Conservation (phyloP, 768 basidiomycete genomes). For the Clavulina sp. region DNA sequence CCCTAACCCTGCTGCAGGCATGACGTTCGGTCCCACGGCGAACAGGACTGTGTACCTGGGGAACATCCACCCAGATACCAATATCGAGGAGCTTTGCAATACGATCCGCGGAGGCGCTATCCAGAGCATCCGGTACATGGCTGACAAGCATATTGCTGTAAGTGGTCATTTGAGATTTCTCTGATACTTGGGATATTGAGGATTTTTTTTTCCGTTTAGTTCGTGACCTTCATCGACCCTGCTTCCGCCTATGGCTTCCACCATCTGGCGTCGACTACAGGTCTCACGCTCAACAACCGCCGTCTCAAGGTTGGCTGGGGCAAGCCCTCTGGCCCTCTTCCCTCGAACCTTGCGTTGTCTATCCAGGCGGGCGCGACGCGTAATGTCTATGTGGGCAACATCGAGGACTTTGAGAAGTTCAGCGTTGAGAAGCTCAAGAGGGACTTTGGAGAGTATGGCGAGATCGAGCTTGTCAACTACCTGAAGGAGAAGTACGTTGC, state of each 20-base stretch:
- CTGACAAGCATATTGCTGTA: slow-evolving; percentile 93
- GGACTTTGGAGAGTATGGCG: slow-evolving; percentile 92
- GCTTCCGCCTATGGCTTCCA: slow-evolving; percentile 86
- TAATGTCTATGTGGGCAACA: slow-evolving; percentile 91
- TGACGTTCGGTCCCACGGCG: slow-evolving; percentile 31
- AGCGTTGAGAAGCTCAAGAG: slow-evolving; percentile 75
- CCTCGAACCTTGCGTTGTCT: slow-evolving; percentile 67
- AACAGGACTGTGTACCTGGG: slow-evolving; percentile 93
- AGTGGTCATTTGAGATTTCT: slow-evolving; percentile 17
- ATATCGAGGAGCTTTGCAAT: slow-evolving; percentile 89
- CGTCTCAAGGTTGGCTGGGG: slow-evolving; percentile 97
- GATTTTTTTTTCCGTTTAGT: slow-evolving; percentile 28
- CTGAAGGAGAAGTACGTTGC: slow-evolving; percentile 83
- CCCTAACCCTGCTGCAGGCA: slow-evolving; percentile 9
- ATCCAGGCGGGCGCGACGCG: slow-evolving; percentile 87
- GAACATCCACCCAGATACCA: slow-evolving; percentile 92
- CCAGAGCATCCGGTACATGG: slow-evolving; percentile 88
- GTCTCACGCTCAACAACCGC: slow-evolving; percentile 81
- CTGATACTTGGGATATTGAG: neutral
- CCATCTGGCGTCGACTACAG: slow-evolving; percentile 79
- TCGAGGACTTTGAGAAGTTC: slow-evolving; percentile 90
- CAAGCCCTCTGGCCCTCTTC: slow-evolving; percentile 79
- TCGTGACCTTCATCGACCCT: slow-evolving; percentile 91
- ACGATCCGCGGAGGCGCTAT: slow-evolving; percentile 91
- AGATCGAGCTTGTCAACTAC: slow-evolving; percentile 93